phyloP scores from a whole-genome alignment of 176 grass and related monocot species.

The Rhynchospora breviuscula region DNA sequence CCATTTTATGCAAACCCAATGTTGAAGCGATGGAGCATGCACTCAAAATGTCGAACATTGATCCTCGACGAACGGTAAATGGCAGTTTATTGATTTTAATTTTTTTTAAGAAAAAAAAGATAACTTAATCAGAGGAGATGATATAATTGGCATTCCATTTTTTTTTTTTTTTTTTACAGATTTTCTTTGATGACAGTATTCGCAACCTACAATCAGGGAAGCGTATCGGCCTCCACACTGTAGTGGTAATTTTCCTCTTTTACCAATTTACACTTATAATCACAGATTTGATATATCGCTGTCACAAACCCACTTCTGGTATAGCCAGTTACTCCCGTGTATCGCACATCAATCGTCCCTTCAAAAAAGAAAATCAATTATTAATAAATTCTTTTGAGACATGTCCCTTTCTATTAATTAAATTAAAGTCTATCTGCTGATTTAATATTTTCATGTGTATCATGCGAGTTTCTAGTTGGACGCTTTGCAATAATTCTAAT shows the following conservation, averaged over 20 bases:
- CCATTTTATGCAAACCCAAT: slow-evolving; percentile 87
- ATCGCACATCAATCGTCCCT: not conserved
- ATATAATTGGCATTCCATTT: not conserved
- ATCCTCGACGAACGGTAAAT: slow-evolving; percentile 69
- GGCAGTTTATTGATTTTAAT: not conserved
- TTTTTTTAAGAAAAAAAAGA: not conserved
- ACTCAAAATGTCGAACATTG: slow-evolving; percentile 61
- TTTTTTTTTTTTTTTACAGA: slow-evolving; percentile 39
- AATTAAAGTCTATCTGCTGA: not conserved
- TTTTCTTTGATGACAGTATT: slow-evolving; percentile 97
- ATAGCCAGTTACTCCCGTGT: not conserved
- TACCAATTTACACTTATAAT: not conserved
- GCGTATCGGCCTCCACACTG: slow-evolving; percentile 72
- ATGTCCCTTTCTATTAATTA: slow-evolving; percentile 5
- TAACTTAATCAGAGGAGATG: not conserved
- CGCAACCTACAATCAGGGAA: slow-evolving; percentile 90
- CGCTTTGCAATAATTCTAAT: not conserved
- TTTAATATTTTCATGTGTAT: not conserved
- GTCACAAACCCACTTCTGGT: not conserved
- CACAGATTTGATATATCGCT: not conserved
- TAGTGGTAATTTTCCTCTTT: slow-evolving; percentile 49
- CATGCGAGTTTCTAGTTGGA: not conserved
- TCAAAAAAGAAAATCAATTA: not conserved
- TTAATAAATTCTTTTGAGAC: not conserved
- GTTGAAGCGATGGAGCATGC: slow-evolving; percentile 75